Base-by-base conservation (phyloP, 192 early-diverging fungal species). In the Dissophora globulifera region DNA sequence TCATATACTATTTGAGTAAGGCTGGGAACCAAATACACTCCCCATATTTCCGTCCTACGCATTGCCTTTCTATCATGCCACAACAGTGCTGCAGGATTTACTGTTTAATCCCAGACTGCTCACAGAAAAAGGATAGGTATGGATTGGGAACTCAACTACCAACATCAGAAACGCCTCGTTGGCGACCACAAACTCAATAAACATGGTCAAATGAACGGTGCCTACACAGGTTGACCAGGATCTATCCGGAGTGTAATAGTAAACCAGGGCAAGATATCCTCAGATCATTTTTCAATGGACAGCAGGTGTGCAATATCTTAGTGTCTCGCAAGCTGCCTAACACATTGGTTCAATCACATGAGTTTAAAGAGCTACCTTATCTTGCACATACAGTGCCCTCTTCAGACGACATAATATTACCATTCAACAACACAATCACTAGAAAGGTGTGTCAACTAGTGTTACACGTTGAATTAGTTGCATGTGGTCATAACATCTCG, bases 321-420 rank as follows among this genome's bases (percentile, higher is more conserved):
- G 67, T 69, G 41, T n/a, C 9, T 9, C 56, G 54, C 13, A 53
- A 53, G 49, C 57, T 69, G 25, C 67, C 67, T 1, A 60, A 60
- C 26, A 69, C 56, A 2, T 52, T 69, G 46, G 67, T 42, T 16
- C 0, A 69, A 19, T 60, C 56, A 6, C 10, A 48, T 54, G 3
- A n/a, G 26, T 17, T 69, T 0, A 8, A 35, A 19, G 41, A 59
- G 41, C 35, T 69, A 10, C 56, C 60, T 8, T n/a, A 69, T 1
- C 29, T 67, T 40, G 64, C 64, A 20, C 53, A 56, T 66, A 13
- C 53, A n/a, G 54, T 50, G 22, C 63, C 55, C 0, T 58, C 56
- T 8, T 43, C 7, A 11, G 42, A 59, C 2, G 49, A 59, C 12
- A 16, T 59, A 3, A 60, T 45, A 27, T n/a, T 69, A 16, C 67